phyloP scores from a whole-genome alignment of 1,139 yeast genomes.

The Barnettozyma hawaiiensis region DNA sequence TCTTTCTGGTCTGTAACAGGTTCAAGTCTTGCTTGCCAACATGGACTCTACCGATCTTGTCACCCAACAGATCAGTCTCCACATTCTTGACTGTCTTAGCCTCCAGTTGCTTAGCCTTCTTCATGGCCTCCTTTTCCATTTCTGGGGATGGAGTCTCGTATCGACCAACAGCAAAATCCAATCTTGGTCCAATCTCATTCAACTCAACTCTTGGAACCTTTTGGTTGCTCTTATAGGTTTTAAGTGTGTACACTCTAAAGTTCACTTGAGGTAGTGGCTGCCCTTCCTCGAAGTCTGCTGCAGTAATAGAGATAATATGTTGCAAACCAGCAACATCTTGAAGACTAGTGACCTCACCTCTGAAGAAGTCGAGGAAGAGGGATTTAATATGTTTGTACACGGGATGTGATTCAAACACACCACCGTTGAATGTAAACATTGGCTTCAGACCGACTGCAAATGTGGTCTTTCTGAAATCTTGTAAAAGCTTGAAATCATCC shows the following conservation, averaged over 20 bases:
- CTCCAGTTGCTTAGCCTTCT: conserved; percentile 76
- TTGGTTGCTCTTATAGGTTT: conserved; percentile 77
- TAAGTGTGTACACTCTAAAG: conserved; percentile 86
- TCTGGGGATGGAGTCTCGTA: conserved; percentile 81
- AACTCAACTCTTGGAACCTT: conserved; percentile 91
- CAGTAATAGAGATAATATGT: conserved; percentile 79
- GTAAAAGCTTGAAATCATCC: conserved; percentile 61
- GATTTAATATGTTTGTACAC: conserved; percentile 82
- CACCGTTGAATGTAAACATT: conserved; percentile 89
- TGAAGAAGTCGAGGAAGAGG: conserved; percentile 82
- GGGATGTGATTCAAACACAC: conserved; percentile 86
- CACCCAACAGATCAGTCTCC: conserved; percentile 85
- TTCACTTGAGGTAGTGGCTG: conserved; percentile 72
- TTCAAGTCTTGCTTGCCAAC: conserved; percentile 92
- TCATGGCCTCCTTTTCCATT: conserved; percentile 82
- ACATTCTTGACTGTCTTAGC: conserved; percentile 86
- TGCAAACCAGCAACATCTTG: conserved; percentile 96
- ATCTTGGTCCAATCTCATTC: conserved; percentile 93
- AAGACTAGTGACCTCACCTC: conserved; percentile 77
- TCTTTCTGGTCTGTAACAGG: conserved; percentile 91
- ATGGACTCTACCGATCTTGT: conserved; percentile 93
- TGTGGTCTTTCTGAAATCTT: conserved; percentile 76
- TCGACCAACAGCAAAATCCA: conserved; percentile 90
- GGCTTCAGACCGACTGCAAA: conserved; percentile 91
- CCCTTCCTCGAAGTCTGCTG: conserved; percentile 68